These are phyloP conservation scores for Hypoxylon cercidicola DNA, from an alignment of 495 filamentous ascomycete genomes.

Conservation along the genomic window DNA sequence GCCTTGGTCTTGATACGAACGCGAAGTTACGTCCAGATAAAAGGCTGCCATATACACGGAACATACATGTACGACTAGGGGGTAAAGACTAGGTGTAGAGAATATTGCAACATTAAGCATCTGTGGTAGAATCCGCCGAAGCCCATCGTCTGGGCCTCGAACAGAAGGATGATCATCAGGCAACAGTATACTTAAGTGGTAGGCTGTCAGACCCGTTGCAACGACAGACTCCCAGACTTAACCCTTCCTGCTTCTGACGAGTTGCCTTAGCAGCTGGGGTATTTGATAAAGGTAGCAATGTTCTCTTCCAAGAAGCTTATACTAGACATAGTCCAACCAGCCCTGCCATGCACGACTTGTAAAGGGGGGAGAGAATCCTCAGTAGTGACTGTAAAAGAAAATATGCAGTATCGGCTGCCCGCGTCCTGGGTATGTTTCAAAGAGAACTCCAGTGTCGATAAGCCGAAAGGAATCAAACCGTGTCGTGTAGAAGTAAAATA, in stretches of 20 bases:
- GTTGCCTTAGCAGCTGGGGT: constrained; percentile 4
- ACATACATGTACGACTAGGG: constrained; percentile 29
- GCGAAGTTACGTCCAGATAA: constrained; percentile 28
- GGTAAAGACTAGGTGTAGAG: constrained; percentile 1
- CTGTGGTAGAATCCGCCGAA: constrained; percentile 11
- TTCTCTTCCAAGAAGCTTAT: constrained; percentile 1
- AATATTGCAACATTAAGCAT: constrained; percentile 25
- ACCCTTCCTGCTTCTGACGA: constrained; percentile 6
- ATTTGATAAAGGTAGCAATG: constrained; percentile 18
- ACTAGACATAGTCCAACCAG: constrained; percentile 10
- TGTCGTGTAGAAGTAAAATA: constrained; percentile 12
- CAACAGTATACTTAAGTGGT: neutral
- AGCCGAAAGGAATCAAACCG: constrained; percentile 14
- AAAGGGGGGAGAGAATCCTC: constrained; percentile 17
- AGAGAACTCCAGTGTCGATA: constrained; percentile 19
- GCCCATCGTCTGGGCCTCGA: constrained; percentile 6
- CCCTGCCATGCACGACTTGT: constrained; percentile 1
- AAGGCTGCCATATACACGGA: constrained; percentile 32
- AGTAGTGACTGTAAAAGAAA: constrained; percentile 36
- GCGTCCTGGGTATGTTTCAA: constrained; percentile 9
- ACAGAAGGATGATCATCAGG: constrained; percentile 7
- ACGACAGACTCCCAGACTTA: constrained; percentile 6
- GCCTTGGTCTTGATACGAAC: constrained; percentile 21
- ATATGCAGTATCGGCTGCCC: constrained; percentile 20
- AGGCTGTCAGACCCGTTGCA: constrained; percentile 1